phyloP scores from a whole-genome alignment of 805 yeast species.

The Yarrowia divulgata region DNA sequence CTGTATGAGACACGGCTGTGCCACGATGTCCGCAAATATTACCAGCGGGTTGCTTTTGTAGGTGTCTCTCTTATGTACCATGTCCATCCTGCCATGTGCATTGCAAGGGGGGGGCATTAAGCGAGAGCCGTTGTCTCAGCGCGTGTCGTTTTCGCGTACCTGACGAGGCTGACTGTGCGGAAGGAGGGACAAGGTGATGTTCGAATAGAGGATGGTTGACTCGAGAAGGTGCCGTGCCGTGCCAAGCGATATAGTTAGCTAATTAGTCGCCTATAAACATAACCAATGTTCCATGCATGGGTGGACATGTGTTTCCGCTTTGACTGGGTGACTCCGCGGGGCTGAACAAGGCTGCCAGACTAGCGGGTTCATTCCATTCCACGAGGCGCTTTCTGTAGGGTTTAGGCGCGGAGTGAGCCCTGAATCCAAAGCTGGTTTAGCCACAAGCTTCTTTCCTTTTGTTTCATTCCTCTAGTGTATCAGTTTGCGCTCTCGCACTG shows the following conservation, averaged over 20 bases:
- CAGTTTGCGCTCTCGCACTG: slow-evolving; percentile 5
- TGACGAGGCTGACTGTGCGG: neutral
- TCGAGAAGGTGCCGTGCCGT: neutral
- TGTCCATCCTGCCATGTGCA: slow-evolving; percentile 2
- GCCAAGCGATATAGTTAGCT: slow-evolving; percentile 3
- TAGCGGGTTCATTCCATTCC: neutral
- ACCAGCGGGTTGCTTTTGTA: slow-evolving; percentile 6
- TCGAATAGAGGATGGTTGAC: too few species aligned
- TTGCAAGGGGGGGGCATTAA: neutral
- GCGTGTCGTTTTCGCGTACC: slow-evolving; percentile 7
- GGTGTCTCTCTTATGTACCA: slow-evolving; percentile 3
- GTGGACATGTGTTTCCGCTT: slow-evolving; percentile 2
- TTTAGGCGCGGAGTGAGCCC: slow-evolving; percentile 23
- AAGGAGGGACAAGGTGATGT: too few species aligned
- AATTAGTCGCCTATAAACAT: neutral
- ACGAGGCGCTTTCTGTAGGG: slow-evolving; percentile 8
- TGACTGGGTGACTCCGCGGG: slow-evolving; percentile 1
- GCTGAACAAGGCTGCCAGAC: neutral
- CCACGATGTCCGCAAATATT: neutral
- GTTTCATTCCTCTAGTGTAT: slow-evolving; percentile 16
- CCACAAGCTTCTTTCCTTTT: slow-evolving; percentile 27
- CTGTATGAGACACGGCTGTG: slow-evolving; percentile 10
- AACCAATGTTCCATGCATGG: slow-evolving; percentile 21
- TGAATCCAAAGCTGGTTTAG: slow-evolving; percentile 4
- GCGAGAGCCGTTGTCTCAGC: slow-evolving; percentile 3